Evolutionary conservation across 2,329 filamentous ascomycete genomes (phyloP), one percentile per base, ranked within the genome.

Genomic region (Xylaria sp.): DNA sequence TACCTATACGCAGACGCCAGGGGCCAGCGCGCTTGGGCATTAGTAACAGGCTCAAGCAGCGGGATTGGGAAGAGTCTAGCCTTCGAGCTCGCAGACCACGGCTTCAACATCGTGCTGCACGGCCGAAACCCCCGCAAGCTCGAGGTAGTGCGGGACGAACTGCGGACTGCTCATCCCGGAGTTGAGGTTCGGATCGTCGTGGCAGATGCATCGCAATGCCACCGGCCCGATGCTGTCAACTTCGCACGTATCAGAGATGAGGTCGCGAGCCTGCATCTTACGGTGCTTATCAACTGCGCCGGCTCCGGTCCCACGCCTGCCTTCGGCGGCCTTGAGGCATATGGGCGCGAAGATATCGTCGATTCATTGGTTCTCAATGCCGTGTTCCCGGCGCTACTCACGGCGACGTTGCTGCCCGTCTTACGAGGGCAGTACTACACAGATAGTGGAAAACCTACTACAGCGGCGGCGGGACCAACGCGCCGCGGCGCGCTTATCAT

Each of bases 61-160:
- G 84, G 84, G 11, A 84, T 87, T 46, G 84, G 84, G 2, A 74
- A 75, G 28, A 79, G 74, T 0, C 79, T 85, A 60, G 78, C 78
- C 8, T 69, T 80, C 50, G 82, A 83, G 66, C 79, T 87, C 11
- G 80, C 80, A 7, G 61, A 65, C 0, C 74, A 75, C n/a, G 82
- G 82, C n/a, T 86, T 86, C 77, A 82, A 84, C 66, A 74, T 87
- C 25, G 73, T 86, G 12, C 70, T 87, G 3, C 84, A 87, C 62
- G 84, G 84, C 15, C 78, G 82, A 28, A 82, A 82, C 60, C 57
- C 65, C 2, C 59, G 67, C 2, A 84, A 83, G 67, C 77, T 87
- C 1, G 69, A 77, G 1, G 58, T 53, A 0, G 70, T 82, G 12
- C 70, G 75, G 14, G 53, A 68, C 0, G 73, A 76, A 38, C 76